These are phyloP conservation scores for Apiotrichum mycotoxinovorans DNA, from an alignment of 1,284 basidiomycete genomes.

Conservation along the genomic window DNA sequence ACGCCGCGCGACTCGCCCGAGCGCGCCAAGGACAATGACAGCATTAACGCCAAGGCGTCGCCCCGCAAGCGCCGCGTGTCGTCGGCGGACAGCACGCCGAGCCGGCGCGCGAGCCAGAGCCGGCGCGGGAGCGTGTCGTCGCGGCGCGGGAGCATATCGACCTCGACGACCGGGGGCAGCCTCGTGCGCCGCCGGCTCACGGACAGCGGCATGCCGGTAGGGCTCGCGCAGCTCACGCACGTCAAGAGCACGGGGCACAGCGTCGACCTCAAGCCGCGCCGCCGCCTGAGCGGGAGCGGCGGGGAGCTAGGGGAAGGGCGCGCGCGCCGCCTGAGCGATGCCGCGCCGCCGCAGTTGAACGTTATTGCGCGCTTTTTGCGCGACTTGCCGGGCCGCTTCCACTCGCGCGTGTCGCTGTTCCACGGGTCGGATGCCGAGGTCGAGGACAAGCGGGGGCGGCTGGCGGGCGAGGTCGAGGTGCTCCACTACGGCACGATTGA, in stretches of 20 bases:
- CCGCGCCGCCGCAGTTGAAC: neutral
- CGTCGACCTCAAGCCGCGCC: neutral
- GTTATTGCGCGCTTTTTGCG: conserved; percentile 33
- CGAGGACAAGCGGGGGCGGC: conserved; percentile 5
- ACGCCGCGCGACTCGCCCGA: neutral
- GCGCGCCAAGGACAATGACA: no score
- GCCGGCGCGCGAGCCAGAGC: neutral
- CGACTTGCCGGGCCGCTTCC: conserved; percentile 37
- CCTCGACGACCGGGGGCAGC: neutral
- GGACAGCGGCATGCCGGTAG: neutral
- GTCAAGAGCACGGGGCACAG: neutral
- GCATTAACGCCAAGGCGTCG: neutral
- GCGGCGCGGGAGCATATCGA: neutral
- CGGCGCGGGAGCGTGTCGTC: neutral
- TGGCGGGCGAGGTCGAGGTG: conserved; percentile 46
- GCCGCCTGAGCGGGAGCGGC: neutral
- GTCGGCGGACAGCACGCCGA: neutral
- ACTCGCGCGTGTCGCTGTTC: conserved; percentile 16
- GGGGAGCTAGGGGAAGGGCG: neutral
- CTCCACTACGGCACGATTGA: conserved; percentile 50
- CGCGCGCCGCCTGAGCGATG: neutral
- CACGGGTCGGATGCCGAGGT: conserved; percentile 5
- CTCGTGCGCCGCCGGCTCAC: neutral
- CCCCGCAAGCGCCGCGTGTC: neutral
- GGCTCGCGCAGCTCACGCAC: neutral